Base-by-base conservation (phyloP, 2,329 filamentous ascomycete species). In the Aspergillus phoenicis region DNA sequence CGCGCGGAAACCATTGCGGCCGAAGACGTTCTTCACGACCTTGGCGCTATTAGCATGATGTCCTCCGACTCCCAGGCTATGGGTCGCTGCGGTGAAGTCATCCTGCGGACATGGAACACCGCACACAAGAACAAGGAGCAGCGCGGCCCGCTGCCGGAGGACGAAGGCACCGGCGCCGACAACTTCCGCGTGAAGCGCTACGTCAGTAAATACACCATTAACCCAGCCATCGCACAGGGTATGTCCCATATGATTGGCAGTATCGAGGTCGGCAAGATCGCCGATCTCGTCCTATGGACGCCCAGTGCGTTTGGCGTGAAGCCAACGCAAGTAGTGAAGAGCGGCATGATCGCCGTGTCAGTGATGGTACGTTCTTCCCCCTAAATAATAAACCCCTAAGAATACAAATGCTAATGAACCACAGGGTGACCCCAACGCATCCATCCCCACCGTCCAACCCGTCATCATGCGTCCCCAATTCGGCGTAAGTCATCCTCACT, bases 31-130 rank as follows among this genome's bases (percentile, higher is more conserved):
- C 86, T 98, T 17, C 94, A 98, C 75, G 94, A 98, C 70, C 83
- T 96, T 1, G 94, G 94, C 59, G 94, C 94, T 65, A 97, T 98
- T 77, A 93, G 89, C 76, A 98, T 98, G 93, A 97, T 98, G 91
- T 92, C 88, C 62, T 93, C 89, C 0, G 94, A 98, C 79, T 94
- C 90, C 0, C 94, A 98, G 78, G 94, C 94, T 70, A 98, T 98
- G 94, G 94, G 94, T 59, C 90, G 94, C 54, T 96, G 92, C 73
- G 94, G 94, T 65, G 94, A 98, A 80, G 94, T 98, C 57, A 87
- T 98, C 62, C 82, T 96, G 24, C 87, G 94, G 11, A 97, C 94
- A 0, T 98, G 94, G 94, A 93, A 97, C 78, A 98, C 94, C 2
- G 94, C 94, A 0, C 92, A 97, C 79, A 97, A 97, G 85, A 98